phyloP scores from a whole-genome alignment of 2,329 filamentous ascomycete species.

The Pseudonectria buxi region DNA sequence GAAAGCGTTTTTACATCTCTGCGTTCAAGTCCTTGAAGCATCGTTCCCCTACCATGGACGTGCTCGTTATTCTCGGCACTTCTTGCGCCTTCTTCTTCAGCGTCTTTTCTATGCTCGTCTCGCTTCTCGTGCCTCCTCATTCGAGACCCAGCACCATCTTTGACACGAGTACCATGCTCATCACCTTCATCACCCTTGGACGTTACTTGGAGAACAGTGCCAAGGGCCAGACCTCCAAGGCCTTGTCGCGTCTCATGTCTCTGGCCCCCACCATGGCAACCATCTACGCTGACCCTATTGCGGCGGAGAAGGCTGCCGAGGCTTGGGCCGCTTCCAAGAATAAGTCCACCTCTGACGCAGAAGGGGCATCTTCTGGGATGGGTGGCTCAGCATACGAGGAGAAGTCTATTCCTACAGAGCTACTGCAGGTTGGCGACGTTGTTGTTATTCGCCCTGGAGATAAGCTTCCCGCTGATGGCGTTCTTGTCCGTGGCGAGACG shows the following conservation, averaged over 20 bases:
- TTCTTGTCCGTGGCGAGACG: constrained; percentile 80
- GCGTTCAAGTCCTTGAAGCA: constrained; percentile 93
- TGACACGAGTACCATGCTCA: constrained; percentile 96
- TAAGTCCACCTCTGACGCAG: constrained; percentile 23
- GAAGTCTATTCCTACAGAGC: constrained; percentile 81
- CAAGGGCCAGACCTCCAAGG: constrained; percentile 93
- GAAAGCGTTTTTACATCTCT: constrained; percentile 85
- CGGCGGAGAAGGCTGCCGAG: constrained; percentile 83
- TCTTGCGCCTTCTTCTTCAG: constrained; percentile 97
- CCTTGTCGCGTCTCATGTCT: constrained; percentile 89
- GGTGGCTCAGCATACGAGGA: constrained; percentile 67
- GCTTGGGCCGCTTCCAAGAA: constrained; percentile 48
- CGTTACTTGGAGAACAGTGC: constrained; percentile 89
- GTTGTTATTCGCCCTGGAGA: constrained; percentile 90
- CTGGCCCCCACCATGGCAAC: constrained; percentile 93
- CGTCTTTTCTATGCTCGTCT: constrained; percentile 77
- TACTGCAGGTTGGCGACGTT: constrained; percentile 89
- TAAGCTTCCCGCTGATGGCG: constrained; percentile 91
- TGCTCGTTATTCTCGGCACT: constrained; percentile 87
- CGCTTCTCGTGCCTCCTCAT: constrained; percentile 68
- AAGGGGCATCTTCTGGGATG: constrained; percentile 34
- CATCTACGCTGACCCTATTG: constrained; percentile 91
- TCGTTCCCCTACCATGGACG: constrained; percentile 92
- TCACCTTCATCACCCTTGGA: constrained; percentile 89
- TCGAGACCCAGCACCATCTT: constrained; percentile 82